Evolutionary conservation across 176 grass and related monocot genomes (phyloP).

Genomic region (Carex cristatella): DNA sequence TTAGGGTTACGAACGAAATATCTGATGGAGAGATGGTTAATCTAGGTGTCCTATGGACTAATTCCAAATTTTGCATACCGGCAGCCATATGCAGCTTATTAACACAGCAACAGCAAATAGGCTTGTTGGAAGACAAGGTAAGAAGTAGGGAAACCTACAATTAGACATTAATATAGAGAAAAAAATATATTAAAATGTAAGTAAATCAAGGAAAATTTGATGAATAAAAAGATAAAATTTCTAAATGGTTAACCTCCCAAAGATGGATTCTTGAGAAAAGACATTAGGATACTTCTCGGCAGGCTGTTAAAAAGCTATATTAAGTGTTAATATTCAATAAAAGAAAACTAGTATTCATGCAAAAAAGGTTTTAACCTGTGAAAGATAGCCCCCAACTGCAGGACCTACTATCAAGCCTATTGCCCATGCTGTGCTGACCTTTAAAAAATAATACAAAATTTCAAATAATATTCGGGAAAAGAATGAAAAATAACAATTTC

Average conservation of each 20-base stretch:
- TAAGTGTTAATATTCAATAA: not conserved
- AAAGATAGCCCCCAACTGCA: constrained; percentile 81
- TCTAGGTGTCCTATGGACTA: not conserved
- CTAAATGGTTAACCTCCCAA: constrained; percentile 45
- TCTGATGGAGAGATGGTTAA: not conserved
- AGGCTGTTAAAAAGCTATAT: constrained; percentile 27
- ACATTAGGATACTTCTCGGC: constrained; percentile 52
- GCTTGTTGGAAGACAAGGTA: constrained; percentile 65
- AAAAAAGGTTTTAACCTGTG: constrained; percentile 40
- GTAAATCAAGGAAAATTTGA: not conserved
- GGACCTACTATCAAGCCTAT: constrained; percentile 92
- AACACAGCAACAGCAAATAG: constrained; percentile 59
- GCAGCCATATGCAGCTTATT: constrained; percentile 82
- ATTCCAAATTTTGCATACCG: constrained; percentile 47
- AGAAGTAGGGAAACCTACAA: constrained; percentile 79
- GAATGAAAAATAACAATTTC: not conserved
- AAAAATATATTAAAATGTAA: not conserved
- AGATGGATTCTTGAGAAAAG: constrained; percentile 48
- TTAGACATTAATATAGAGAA: not conserved
- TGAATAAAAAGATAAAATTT: not conserved
- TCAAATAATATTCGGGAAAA: not conserved
- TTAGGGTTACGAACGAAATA: not conserved
- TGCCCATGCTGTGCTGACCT: constrained; percentile 55
- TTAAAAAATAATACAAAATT: not conserved
- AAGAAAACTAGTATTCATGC: not conserved